These are phyloP conservation scores for Lichtheimia ornata DNA, from an alignment of 371 early-diverging fungal genomes.

Conservation along the genomic window DNA sequence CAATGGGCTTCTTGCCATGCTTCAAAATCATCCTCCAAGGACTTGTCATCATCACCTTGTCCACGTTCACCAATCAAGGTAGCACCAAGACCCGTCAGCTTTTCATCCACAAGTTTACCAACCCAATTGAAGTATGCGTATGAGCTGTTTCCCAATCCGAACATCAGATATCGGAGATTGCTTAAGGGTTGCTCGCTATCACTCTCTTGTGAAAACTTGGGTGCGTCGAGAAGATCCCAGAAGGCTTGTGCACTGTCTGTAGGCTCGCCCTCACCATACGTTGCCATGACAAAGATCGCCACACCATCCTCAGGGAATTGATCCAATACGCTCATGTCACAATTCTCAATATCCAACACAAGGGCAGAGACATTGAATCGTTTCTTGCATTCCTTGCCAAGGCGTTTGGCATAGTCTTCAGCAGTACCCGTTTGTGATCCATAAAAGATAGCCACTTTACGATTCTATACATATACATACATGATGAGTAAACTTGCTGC, in stretches of 20 bases:
- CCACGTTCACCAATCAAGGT: constrained; percentile 76
- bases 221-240: constrained; percentile 70
- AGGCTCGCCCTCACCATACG: constrained; percentile 88
- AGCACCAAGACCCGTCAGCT: constrained; percentile 72
- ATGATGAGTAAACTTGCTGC: not conserved
- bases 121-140: constrained; percentile 91
- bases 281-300: constrained; percentile 80
- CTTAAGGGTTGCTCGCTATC: constrained; percentile 53
- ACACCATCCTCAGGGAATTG: constrained; percentile 57
- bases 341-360: constrained; percentile 80
- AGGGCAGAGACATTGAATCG: constrained; percentile 68
- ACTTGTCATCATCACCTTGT: constrained; percentile 92
- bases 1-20: constrained; percentile 84
- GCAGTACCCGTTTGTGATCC: constrained; percentile 96
- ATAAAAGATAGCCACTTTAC: constrained; percentile 74
- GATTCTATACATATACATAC: constrained; percentile 31
- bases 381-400: constrained; percentile 77
- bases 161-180: constrained; percentile 73
- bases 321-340: constrained; percentile 75
- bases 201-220: constrained; percentile 59
- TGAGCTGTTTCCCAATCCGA: constrained; percentile 94
- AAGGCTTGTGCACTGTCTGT: constrained; percentile 85
- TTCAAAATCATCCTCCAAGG: constrained; percentile 90
- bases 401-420: constrained; percentile 86
- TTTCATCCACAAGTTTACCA: constrained; percentile 63